These are phyloP conservation scores for Talaromyces nanjingensis DNA, from an alignment of 495 filamentous ascomycete genomes.

Conservation along the genomic window DNA sequence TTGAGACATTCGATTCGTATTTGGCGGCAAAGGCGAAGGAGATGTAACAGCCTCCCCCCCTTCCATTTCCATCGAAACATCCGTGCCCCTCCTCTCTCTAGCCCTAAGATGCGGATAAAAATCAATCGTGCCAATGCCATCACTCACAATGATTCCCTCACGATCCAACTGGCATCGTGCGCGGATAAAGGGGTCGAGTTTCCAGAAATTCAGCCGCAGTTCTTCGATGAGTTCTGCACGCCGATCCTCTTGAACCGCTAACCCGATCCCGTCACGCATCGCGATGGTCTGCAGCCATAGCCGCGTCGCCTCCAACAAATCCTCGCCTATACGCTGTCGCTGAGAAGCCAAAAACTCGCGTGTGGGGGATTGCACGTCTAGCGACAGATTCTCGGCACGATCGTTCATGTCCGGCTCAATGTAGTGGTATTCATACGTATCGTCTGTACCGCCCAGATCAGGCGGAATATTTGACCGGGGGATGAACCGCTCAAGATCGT, in stretches of 20 bases:
- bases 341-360: slow-evolving; percentile 51
- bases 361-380: slow-evolving; percentile 43
- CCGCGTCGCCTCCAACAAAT: slow-evolving; percentile 61
- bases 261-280: slow-evolving; percentile 8
- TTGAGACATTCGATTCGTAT: not conserved
- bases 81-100: not conserved
- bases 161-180: slow-evolving; percentile 66
- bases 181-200: slow-evolving; percentile 66
- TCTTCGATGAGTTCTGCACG: slow-evolving; percentile 52
- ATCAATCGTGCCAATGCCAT: slow-evolving; percentile 9
- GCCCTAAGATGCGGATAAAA: slow-evolving; percentile 5
- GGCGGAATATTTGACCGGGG: slow-evolving; percentile 57
- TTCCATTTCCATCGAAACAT: not conserved
- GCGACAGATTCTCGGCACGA: slow-evolving; percentile 45
- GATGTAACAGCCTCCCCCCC: not conserved
- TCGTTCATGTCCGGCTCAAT: slow-evolving; percentile 67
- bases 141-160: slow-evolving; percentile 47
- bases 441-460: slow-evolving; percentile 68
- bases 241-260: slow-evolving; percentile 25
- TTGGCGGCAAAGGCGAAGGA: not conserved
- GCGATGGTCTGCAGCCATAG: slow-evolving; percentile 43
- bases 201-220: slow-evolving; percentile 75
- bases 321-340: slow-evolving; percentile 52
- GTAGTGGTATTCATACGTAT: slow-evolving; percentile 76
- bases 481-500: slow-evolving; percentile 73